Evolutionary conservation across 768 basidiomycete species (phyloP), one percentile per base, ranked within the genome.

Genomic region (Termitomyces sp.): DNA sequence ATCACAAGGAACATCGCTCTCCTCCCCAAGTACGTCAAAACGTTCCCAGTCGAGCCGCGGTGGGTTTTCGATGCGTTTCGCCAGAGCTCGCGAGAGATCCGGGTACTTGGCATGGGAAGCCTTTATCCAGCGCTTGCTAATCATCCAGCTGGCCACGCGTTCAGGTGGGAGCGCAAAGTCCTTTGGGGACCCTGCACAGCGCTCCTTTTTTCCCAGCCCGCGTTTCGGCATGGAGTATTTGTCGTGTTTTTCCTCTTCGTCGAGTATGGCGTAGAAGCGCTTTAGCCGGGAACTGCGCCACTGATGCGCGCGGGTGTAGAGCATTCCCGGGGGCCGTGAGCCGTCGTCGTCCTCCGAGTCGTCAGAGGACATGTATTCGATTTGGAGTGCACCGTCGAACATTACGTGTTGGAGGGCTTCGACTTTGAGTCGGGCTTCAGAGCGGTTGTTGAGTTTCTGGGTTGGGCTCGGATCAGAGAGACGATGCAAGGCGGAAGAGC

Each of bases 291-390:
- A 66, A 65, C 87, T 88, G n/a, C 89, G 79, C 89, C 89, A 91
- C 0, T 77, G 64, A 60, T 79, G 77, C 0, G 86, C 85, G 44
- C 82, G 85, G 26, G 84, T 79, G 27, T 76, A 77, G 24, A 90
- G 69, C 9, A 76, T 61, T 32, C 71, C 73, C 59, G 65, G 68
- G 37, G 69, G 66, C 42, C 66, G 72, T 4, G 64, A 59, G 43
- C 51, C 63, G 58, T 69, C 71, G 36, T 86, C 87, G 49, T 70
- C 72, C 60, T 83, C 83, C 14, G 88, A 90, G 67, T 91, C 89
- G 61, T 91, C 89, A 31, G 85, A 86, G 27, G 89, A 91, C 85
- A 90, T 88, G 69, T 88, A 90, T 47, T 90, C 89, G 20, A 82
- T 59, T 59, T 86, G 84, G 56, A 91, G 69, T 14, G 89, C 88